Evolutionary conservation across 2,329 filamentous ascomycete species (phyloP), one percentile per base, ranked within the genome.

Genomic region (Monosporascus sp.): DNA sequence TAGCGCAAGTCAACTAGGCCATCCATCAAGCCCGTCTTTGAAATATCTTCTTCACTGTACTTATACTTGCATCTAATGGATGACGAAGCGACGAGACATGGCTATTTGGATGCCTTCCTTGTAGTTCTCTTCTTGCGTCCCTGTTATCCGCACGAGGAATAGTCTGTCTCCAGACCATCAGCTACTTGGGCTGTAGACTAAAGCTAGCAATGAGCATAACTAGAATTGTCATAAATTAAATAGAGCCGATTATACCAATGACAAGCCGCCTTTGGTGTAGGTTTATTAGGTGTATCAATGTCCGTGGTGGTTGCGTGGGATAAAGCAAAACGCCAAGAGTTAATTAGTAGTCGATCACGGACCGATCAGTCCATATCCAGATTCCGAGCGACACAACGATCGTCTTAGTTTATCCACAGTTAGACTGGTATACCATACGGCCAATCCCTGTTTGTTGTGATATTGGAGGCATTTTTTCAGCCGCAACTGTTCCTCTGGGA

Each of bases 21-120:
- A 3, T 24, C n/a, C 25, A 17, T 7, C 5, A n/a, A 31, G 6
- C 5, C 22, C 11, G 14, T 24, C n/a, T 20, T 47, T 43, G 8
- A 11, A 15, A 41, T 60, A 56, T 63, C 50, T 61, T 62, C 46
- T 58, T 63, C 15, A 57, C 48, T 52, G 47, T 62, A 51, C 24
- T 45, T 48, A 22, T 46, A 25, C 24, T 31, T 25, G 24, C 43
- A 6, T 31, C 15, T 46, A 22, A 46, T 14, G 18, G 3, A 43
- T 43, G 39, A 15, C 18, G 39, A 24, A 43, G 39, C 18, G 39
- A 43, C 18, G 39, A 43, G 39, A 24, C 39, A 43, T 24, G 39
- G 18, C 39, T 18, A 18, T 20, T 11, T 20, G n/a, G 22, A 6
- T 9, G 39, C 8, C 8, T 20, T 20, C 8, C 18, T 15, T 43